Conservation (phyloP, 140 eudicot species). For the Flaveria floridana region DNA sequence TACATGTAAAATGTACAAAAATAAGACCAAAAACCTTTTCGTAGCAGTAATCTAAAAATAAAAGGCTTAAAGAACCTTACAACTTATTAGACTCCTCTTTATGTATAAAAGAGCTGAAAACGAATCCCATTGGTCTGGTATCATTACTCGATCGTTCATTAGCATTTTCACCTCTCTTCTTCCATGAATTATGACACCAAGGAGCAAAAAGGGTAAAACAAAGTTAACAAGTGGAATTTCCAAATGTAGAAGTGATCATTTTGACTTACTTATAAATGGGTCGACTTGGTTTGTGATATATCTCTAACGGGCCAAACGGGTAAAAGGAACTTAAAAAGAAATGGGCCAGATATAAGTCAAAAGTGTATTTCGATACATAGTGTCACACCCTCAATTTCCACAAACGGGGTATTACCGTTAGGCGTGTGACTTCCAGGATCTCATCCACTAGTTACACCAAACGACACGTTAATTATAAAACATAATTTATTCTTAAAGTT, state of each 20-base stretch:
- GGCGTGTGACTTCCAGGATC: too few species aligned
- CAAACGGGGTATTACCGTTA: too few species aligned
- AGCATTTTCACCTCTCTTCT: too few species aligned
- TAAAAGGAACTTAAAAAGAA: background rate
- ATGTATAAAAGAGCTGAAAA: conserved; percentile 66
- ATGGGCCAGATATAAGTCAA: background rate
- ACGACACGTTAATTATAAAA: too few species aligned
- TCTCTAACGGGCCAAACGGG: too few species aligned
- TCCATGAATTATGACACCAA: conserved; percentile 38
- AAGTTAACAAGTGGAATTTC: background rate
- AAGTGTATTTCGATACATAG: background rate
- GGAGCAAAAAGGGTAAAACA: conserved; percentile 7
- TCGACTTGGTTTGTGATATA: too few species aligned
- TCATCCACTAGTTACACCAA: too few species aligned
- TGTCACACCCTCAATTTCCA: too few species aligned
- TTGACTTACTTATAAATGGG: too few species aligned
- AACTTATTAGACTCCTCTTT: conserved; percentile 83
- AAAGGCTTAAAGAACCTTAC: conserved; percentile 54
- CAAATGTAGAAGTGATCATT: background rate
- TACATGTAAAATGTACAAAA: conserved; percentile 14
- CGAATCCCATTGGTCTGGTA: conserved; percentile 87
- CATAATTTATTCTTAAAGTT: too few species aligned
- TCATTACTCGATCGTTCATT: conserved; percentile 43
- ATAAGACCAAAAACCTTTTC: conserved; percentile 15
- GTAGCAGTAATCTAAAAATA: conserved; percentile 7